Base-by-base conservation (phyloP, 805 yeast genomes). In the Candida sphagnicola region DNA sequence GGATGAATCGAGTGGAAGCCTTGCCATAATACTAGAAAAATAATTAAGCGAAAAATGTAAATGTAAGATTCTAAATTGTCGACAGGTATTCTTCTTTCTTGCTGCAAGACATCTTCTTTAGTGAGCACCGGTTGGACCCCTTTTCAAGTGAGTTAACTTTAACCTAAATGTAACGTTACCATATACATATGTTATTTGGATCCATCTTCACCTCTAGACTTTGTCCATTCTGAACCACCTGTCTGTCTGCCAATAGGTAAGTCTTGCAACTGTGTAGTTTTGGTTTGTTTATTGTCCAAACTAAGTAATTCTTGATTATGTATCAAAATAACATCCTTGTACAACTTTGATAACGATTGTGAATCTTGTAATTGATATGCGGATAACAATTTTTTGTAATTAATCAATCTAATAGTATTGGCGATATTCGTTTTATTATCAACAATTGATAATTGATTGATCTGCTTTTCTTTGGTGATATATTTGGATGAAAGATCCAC, bases 151-250 rank as follows among this genome's bases (percentile, higher is more conserved):
- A n/a, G n/a, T n/a, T n/a, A n/a, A n/a, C n/a, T n/a, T n/a, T n/a
- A n/a, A n/a, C n/a, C n/a, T n/a, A n/a, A n/a, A n/a, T n/a, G n/a
- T n/a, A n/a, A n/a, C n/a, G n/a, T n/a, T n/a, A n/a, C n/a, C n/a
- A n/a, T n/a, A 21, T 21, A 21, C 24, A 21, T 21, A 21, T 21
- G 6, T 13, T 13, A 26, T 26, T 18, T 33, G 15, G 13, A 8
- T 13, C 95, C 95, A 39, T 65, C 77, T 56, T 90, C 98, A 1
- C 96, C 95, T 49, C 97, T 67, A 0, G 69, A 44, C n/a, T 62
- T 54, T 1, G 84, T 83, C 98, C 97, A 90, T 33, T 71, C 83
- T 0, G 67, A 72, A 4, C 77, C 68, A 0, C 97, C 97, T 35
- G 89, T 81, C 54, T 85, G 83, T 41, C 97, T 61, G 0, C 89